Evolutionary conservation across 1,284 basidiomycete genomes (phyloP), one percentile per base, ranked within the genome.

Genomic region (Gastroboletus turbinatus): DNA sequence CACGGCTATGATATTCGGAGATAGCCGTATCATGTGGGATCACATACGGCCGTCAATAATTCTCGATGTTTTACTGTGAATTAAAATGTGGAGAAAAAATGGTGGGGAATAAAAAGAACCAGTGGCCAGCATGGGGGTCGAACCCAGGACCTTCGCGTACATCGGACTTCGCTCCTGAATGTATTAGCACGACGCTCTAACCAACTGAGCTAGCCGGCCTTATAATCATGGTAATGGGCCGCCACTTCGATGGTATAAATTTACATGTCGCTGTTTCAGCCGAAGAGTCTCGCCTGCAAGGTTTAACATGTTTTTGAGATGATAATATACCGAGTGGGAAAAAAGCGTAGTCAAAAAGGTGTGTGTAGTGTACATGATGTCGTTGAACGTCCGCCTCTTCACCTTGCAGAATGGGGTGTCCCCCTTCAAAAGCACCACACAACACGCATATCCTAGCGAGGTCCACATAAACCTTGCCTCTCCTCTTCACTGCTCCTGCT

Each of bases 61-160:
- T n/a, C n/a, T n/a, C n/a, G n/a, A n/a, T n/a, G n/a, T n/a, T n/a
- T n/a, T n/a, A n/a, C n/a, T n/a, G n/a, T n/a, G n/a, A n/a, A n/a
- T n/a, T n/a, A n/a, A n/a, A n/a, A n/a, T n/a, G 11, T 6, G 17
- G n/a, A 48, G 40, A 16, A 48, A 46, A 13, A 8, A 4, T n/a
- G 5, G 21, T 35, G 1, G 1, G 7, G 9, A 23, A n/a, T 25
- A 63, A 44, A 59, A 64, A 42, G 10, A 16, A 36, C n/a, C n/a
- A n/a, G 16, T 72, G 70, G 72, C 70, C 71, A 72, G 62, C 72
- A 73, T 71, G 73, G 70, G 70, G 72, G 63, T 72, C 70, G 70
- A 72, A 73, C 70, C 70, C 73, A 73, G 71, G 72, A 73, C 72
- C 70, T 72, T 72, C 70, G 70, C 72, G 73, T 67, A 60, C 56